Base-by-base conservation (phyloP, 1,284 basidiomycete genomes). In the Schizophyllum amplum region DNA sequence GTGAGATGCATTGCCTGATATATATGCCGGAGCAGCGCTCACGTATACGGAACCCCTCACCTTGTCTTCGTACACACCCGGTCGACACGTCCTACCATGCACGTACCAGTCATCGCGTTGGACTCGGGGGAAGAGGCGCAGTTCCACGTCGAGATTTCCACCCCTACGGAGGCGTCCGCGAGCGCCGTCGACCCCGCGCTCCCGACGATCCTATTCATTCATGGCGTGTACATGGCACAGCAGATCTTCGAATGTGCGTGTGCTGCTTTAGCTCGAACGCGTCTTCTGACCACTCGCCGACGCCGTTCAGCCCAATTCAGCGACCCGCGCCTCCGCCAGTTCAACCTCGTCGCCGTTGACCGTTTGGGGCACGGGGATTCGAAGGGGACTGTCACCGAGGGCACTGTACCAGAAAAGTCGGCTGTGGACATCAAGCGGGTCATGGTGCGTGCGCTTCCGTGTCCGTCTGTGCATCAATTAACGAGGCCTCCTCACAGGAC, bases 301-400 rank as follows among this genome's bases (percentile, higher is more conserved):
- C 13, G 3, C 33, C 17, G 7, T 42, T 9, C 49, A 72, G 71
- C 61, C 6, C 71, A 71, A 60, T 73, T 73, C 53, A 60, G 64
- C 11, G 68, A 68, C 54, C 62, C 65, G 1, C 47, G 64, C 22
- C 52, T 73, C 21, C 63, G 71, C 42, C 61, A 69, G 15, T 72
- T 70, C 63, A 73, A 72, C 57, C 64, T 72, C 6, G 58, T 73
- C 46, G 66, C 63, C n/a, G 50, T 71, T 5, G 71, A 73, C 54
- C 58, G 63, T n/a, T 58, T 71, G 33, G 58, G 65, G 47, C 69
- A 71, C 58, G 71, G 71, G 0, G 62, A 63, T 9, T 71, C 69
- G 21, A 9, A 13, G 9, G 48, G 33, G 11, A 17, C 17, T 17
- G 33, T 42, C 33, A 42, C 33, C 17, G 33, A 42, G 33, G 33